These are phyloP conservation scores for Sphagnum magellanicum DNA, from an alignment of 228 moss, liverwort and hornwort species.

Conservation along the genomic window DNA sequence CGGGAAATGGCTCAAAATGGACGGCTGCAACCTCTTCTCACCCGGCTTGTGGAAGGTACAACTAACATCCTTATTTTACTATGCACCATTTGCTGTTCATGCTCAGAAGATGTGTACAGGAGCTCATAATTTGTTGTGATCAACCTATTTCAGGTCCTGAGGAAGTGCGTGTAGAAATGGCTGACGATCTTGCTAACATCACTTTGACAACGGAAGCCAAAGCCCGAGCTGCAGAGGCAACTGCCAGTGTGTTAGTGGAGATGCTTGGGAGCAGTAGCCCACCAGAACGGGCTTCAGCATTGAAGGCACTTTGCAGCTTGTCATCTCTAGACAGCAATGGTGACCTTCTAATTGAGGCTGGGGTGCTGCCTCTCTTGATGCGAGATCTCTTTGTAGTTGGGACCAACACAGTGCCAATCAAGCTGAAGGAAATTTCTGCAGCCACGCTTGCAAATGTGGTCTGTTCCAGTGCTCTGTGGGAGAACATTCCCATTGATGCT, in stretches of 20 bases:
- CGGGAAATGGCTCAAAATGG: slow-evolving; percentile 96
- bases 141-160: slow-evolving; percentile 54
- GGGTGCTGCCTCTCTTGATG: slow-evolving; percentile 79
- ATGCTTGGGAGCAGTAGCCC: slow-evolving; percentile 69
- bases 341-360: slow-evolving; percentile 61
- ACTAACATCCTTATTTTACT: not conserved
- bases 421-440: slow-evolving; percentile 84
- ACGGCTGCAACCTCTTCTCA: slow-evolving; percentile 83
- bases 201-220: slow-evolving; percentile 74
- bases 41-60: slow-evolving; percentile 71
- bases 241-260: slow-evolving; percentile 53
- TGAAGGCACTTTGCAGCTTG: slow-evolving; percentile 77
- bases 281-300: slow-evolving; percentile 57
- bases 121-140: not conserved
- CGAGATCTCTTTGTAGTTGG: slow-evolving; percentile 80
- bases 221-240: slow-evolving; percentile 64
- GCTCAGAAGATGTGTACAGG: not conserved
- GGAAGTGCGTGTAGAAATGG: slow-evolving; percentile 79
- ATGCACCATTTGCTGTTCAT: not conserved
- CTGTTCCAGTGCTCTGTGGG: slow-evolving; percentile 59
- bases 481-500: slow-evolving; percentile 56
- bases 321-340: slow-evolving; percentile 75
- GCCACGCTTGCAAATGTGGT: slow-evolving; percentile 82
- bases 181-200: slow-evolving; percentile 59
- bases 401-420: slow-evolving; percentile 58